Evolutionary conservation across 2,329 filamentous ascomycete genomes (phyloP), one percentile per base, ranked within the genome.

Genomic region (Ascochyta koolunga): DNA sequence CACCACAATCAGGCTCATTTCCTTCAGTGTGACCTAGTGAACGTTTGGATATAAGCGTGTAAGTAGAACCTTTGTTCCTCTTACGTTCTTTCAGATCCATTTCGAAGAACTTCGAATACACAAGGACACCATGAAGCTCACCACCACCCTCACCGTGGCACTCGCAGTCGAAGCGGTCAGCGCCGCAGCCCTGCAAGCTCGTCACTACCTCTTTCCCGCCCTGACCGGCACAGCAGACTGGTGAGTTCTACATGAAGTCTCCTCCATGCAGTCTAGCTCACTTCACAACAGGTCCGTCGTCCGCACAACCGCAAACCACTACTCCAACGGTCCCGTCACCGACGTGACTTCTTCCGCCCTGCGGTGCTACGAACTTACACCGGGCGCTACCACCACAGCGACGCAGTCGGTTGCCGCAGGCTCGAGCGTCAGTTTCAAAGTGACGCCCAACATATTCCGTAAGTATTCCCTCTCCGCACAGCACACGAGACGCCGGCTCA

Each of bases 281-380:
- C 27, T 13, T 3, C 27, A 13, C 27, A 62, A 71, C 46, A 72
- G 70, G 70, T 59, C 67, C 38, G 66, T 64, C 22, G 68, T 74
- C 42, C 69, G 71, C 38, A 63, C 61, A 44, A 73, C 71, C 13
- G 59, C 60, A 27, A 74, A 74, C 60, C 60, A 62, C 56, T 61
- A 73, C 32, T 60, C 56, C 48, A 69, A 70, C 39, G 71, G 48
- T 15, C 64, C 65, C 16, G 56, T 72, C 21, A 63, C 57, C 19
- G 72, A 76, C 37, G 68, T 74, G 15, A 58, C 59, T 10, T 67
- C 66, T 2, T 16, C 49, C 4, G 65, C 67, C 29, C 69, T 76
- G 25, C 69, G 72, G 24, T 76, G 73, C 65, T 74, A 73, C 56
- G 65, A 67, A 43, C 58, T 67, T 51, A 60, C 58, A 11, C 61